A percentile compares a stretch with the other conserved stretches of the same genome.
Conservation (phyloP, 1,284 basidiomycete genomes). For the Kalmanozyma brasiliensis region DNA sequence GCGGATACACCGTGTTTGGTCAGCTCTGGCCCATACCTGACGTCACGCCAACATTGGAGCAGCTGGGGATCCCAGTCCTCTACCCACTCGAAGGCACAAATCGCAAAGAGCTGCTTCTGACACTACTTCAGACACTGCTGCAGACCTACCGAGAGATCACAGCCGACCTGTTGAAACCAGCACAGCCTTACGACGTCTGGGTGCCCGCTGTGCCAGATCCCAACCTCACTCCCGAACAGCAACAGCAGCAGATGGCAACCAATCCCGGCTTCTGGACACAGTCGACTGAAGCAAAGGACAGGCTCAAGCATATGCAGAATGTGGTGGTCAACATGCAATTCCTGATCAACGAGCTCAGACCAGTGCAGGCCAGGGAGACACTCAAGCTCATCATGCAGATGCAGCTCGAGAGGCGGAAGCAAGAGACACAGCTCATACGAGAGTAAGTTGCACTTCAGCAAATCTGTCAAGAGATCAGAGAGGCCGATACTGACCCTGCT, state of each 20-base stretch:
- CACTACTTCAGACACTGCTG: constrained; percentile 67
- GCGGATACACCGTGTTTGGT: constrained; percentile 62
- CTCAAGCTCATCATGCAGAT: constrained; percentile 52
- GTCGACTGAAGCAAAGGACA: constrained; percentile 54
- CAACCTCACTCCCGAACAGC: constrained; percentile 28
- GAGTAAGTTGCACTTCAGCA: constrained; percentile 41
- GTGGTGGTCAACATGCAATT: constrained; percentile 65
- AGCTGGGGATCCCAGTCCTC: constrained; percentile 57
- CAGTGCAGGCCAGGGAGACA: constrained; percentile 59
- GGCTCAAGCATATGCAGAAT: constrained; percentile 59
- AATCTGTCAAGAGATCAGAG: not conserved
- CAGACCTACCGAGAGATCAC: constrained; percentile 60
- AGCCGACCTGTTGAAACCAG: constrained; percentile 52
- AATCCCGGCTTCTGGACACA: constrained; percentile 49
- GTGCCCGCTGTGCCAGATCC: constrained; percentile 41
- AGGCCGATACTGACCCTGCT: not conserved
- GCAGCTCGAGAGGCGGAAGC: constrained; percentile 55
- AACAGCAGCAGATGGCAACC: constrained; percentile 34
- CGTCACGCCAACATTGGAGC: constrained; percentile 50
- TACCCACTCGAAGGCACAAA: constrained; percentile 41
- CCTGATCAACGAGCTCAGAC: constrained; percentile 62
- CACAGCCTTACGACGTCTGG: constrained; percentile 59
- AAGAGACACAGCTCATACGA: constrained; percentile 51
- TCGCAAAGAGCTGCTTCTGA: constrained; percentile 38
- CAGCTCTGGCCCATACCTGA: constrained; percentile 65